Evolutionary conservation across 306 rosid genomes (phyloP).

Genomic region (Lupinus albus): DNA sequence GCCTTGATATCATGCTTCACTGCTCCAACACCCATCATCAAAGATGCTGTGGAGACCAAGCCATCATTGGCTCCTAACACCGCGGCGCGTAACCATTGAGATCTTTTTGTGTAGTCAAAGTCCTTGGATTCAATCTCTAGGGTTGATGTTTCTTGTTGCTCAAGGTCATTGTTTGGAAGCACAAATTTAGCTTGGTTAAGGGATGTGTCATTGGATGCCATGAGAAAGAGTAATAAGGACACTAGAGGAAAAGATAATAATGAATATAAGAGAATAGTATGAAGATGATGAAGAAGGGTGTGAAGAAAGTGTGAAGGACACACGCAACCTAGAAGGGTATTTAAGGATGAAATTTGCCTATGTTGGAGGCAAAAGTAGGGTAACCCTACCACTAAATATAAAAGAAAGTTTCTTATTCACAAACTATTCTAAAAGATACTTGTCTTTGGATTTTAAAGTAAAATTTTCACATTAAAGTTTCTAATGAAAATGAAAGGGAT

Average conservation of each 20-base stretch:
- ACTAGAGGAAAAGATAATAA: neutral
- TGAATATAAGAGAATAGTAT: neutral
- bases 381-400: conserved; percentile 53
- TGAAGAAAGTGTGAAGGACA: conserved; percentile 74
- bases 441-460: neutral
- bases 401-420: conserved; percentile 24
- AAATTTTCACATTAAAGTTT: conserved; percentile 22
- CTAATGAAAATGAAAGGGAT: conserved; percentile 14
- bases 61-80: conserved; percentile 97
- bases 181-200: conserved; percentile 41
- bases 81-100: conserved; percentile 94
- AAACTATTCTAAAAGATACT: neutral
- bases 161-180: conserved; percentile 50
- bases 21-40: conserved; percentile 97
- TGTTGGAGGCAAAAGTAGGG: conserved; percentile 55
- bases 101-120: conserved; percentile 81
- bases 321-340: conserved; percentile 66
- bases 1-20: conserved; percentile 75
- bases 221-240: conserved; percentile 2
- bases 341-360: conserved; percentile 55
- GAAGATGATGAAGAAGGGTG: conserved; percentile 13
- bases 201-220: conserved; percentile 53
- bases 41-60: conserved; percentile 82
- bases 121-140: conserved; percentile 51
- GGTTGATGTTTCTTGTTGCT: conserved; percentile 50